These are phyloP conservation scores for Straminergon stramineum DNA, from an alignment of 225 moss, liverwort and hornwort species.

Conservation along the genomic window DNA sequence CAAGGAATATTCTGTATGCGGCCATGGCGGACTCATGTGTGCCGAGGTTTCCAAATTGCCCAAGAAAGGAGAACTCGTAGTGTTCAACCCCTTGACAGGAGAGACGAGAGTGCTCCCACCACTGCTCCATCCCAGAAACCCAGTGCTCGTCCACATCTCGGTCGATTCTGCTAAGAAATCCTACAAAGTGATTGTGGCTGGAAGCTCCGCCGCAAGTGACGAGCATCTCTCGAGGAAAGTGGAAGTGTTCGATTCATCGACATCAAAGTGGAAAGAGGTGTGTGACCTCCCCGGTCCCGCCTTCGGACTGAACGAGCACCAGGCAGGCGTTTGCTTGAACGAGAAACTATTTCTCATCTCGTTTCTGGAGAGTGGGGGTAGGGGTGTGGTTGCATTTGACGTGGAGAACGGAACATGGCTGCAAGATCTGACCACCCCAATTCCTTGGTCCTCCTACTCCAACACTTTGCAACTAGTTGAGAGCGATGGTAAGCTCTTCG, in stretches of 20 bases:
- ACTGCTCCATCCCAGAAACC: background rate
- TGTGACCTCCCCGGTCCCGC: background rate
- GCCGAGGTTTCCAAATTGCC: conserved; percentile 2
- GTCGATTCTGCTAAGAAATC: background rate
- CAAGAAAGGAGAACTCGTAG: background rate
- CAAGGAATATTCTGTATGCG: conserved; percentile 3
- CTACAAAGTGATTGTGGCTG: conserved; percentile 1
- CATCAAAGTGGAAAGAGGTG: background rate
- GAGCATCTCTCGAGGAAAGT: conserved; percentile 1
- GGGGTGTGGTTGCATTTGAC: conserved; percentile 1
- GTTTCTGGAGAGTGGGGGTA: background rate
- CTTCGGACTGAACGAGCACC: conserved; percentile 18
- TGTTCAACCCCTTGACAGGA: conserved; percentile 14
- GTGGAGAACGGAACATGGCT: background rate
- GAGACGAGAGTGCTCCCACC: background rate
- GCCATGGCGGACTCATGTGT: conserved; percentile 16
- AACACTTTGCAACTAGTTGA: conserved; percentile 2
- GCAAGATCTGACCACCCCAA: background rate
- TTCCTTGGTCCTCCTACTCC: background rate
- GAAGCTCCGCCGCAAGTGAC: background rate
- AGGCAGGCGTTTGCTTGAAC: background rate
- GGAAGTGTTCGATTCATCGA: conserved; percentile 11
- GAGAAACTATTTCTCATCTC: background rate
- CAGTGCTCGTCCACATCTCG: conserved; percentile 6
- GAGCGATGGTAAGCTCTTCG: background rate